Percentiles rank a stretch among this genome's conserved stretches.
Conservation (phyloP, 495 filamentous ascomycete species). For the Haplographium delicatum region DNA sequence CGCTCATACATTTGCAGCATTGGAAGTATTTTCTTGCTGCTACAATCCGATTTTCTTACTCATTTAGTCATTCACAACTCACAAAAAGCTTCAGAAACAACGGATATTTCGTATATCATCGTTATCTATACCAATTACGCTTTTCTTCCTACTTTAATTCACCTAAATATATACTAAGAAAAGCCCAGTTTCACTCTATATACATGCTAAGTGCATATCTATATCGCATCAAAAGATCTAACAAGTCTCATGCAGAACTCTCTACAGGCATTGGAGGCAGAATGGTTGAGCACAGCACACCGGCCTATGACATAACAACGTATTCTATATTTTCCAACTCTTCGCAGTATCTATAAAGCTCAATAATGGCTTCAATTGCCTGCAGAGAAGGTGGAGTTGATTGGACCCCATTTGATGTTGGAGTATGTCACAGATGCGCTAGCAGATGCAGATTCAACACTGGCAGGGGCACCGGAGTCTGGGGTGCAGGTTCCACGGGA, state of each 20-base stretch:
- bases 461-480: constrained; percentile 52
- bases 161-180: constrained; percentile 4
- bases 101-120: too few species aligned
- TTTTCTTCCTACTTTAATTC: too few species aligned
- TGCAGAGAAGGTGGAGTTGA: constrained; percentile 47
- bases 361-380: too few species aligned
- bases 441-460: constrained; percentile 50
- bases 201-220: not conserved
- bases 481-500: constrained; percentile 64
- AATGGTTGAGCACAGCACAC: not conserved
- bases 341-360: too few species aligned
- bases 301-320: not conserved
- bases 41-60: too few species aligned
- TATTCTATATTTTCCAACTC: too few species aligned
- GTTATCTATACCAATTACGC: too few species aligned
- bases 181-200: not conserved
- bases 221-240: too few species aligned
- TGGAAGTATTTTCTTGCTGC: too few species aligned
- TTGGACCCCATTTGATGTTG: constrained; percentile 64
- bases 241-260: too few species aligned
- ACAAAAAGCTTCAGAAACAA: not conserved
- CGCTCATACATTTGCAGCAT: too few species aligned
- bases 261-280: not conserved
- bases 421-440: constrained; percentile 56
- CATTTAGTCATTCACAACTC: not conserved